Percentiles rank a stretch among this genome's conserved stretches.
These are phyloP conservation scores for Priceomyces carsonii DNA, from an alignment of 805 yeast species.

Conservation along the genomic window DNA sequence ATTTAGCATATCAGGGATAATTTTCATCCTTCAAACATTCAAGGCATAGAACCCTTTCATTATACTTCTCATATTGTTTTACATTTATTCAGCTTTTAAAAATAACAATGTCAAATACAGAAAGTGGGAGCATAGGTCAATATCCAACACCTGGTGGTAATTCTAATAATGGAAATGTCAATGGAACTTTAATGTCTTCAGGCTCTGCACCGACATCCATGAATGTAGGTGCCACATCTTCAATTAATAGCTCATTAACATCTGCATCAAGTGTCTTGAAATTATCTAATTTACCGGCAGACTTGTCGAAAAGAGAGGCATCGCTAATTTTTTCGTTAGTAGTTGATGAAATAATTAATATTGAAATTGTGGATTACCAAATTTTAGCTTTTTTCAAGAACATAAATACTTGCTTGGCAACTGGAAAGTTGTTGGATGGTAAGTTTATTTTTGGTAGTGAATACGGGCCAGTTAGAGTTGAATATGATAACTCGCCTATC, in stretches of 20 bases:
- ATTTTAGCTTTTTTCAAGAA: constrained; percentile 38
- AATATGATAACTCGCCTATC: constrained; percentile 23
- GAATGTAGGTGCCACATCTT: neutral
- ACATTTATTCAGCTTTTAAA: constrained; percentile 3
- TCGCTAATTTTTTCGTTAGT: constrained; percentile 67
- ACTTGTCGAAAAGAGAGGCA: constrained; percentile 67
- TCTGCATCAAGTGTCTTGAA: constrained; percentile 16
- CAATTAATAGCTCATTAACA: constrained; percentile 6
- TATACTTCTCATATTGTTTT: constrained; percentile 7
- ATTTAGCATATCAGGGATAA: constrained; percentile 5
- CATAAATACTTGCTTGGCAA: constrained; percentile 40
- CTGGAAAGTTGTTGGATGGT: constrained; percentile 41
- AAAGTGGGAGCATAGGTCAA: constrained; percentile 5
- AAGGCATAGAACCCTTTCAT: constrained; percentile 5
- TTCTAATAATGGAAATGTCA: constrained; percentile 1
- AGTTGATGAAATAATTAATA: constrained; percentile 52
- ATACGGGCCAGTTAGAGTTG: constrained; percentile 37
- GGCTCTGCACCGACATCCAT: constrained; percentile 7
- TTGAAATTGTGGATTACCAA: constrained; percentile 44
- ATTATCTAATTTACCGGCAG: constrained; percentile 60
- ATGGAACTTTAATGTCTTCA: constrained; percentile 9
- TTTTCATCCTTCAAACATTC: constrained; percentile 1
- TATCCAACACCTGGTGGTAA: constrained; percentile 6
- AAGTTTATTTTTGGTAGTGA: constrained; percentile 40
- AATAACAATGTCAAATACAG: constrained; percentile 5